Percentiles rank a stretch among this genome's conserved stretches.
Evolutionary conservation across 2,329 filamentous ascomycete genomes (phyloP).

Genomic region (Hypoxylon sp.): DNA sequence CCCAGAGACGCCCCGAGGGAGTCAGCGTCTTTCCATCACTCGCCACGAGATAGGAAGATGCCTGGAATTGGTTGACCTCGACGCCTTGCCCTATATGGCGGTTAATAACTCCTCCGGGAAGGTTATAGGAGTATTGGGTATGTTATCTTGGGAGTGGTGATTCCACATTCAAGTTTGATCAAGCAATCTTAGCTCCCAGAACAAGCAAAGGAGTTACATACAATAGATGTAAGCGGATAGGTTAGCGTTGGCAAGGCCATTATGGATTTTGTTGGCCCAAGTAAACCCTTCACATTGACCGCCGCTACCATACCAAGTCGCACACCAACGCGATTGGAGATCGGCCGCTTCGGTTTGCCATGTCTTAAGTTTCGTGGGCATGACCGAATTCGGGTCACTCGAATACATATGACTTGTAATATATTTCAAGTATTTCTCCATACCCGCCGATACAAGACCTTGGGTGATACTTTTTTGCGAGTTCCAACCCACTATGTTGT

Average conservation of each 20-base stretch:
- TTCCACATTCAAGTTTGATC: neutral
- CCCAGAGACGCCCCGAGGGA: conserved; percentile 49
- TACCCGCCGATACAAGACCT: conserved; percentile 56
- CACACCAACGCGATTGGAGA: conserved; percentile 55
- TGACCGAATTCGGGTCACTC: conserved; percentile 47
- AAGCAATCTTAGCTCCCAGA: neutral
- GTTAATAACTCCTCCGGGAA: neutral
- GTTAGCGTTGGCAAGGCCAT: conserved; percentile 61
- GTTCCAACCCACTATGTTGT: conserved; percentile 56
- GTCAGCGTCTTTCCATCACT: conserved; percentile 46
- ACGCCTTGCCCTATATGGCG: conserved; percentile 56
- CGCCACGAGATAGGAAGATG: conserved; percentile 51
- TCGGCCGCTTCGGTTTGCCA: conserved; percentile 66
- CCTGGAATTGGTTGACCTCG: conserved; percentile 50
- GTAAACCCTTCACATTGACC: conserved; percentile 58
- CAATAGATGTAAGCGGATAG: conserved; percentile 63
- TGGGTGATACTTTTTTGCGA: conserved; percentile 57
- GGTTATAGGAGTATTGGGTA: neutral
- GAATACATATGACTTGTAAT: conserved; percentile 60
- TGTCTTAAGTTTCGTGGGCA: conserved; percentile 54
- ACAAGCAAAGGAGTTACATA: neutral
- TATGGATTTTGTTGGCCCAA: conserved; percentile 58
- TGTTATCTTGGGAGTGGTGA: neutral
- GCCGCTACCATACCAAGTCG: conserved; percentile 60
- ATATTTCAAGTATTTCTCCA: conserved; percentile 58